Conservation (phyloP, 352 stramenopile genomes). For the Globisporangium carolinianum region DNA sequence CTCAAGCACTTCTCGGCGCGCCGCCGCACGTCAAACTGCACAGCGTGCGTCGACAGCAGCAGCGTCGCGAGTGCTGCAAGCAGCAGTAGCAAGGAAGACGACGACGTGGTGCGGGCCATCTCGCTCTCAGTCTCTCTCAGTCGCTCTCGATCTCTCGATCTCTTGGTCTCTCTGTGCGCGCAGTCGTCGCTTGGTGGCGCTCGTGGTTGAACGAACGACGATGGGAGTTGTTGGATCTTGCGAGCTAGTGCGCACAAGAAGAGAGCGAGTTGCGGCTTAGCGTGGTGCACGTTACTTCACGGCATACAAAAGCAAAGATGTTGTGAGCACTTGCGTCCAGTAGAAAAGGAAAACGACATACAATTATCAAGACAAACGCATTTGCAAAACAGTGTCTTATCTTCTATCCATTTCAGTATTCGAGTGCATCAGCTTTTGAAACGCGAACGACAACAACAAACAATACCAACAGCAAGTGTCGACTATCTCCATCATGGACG, state of each 20-base stretch:
- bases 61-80: conserved; percentile 18
- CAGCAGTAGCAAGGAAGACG: conserved; percentile 18
- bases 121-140: not conserved
- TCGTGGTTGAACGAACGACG: not conserved
- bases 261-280: not conserved
- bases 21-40: conserved; percentile 75
- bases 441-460: too few species aligned
- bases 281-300: not conserved
- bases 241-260: not conserved
- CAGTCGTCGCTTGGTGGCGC: not conserved
- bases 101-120: not conserved
- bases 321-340: not conserved
- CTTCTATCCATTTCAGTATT: too few species aligned
- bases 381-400: too few species aligned
- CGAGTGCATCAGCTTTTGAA: too few species aligned
- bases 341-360: not conserved
- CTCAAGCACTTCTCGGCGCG: conserved; percentile 78
- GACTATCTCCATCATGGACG: conserved; percentile 1
- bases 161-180: not conserved
- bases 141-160: not conserved
- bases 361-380: too few species aligned
- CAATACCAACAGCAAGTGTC: too few species aligned
- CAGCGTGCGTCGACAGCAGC: conserved; percentile 16
- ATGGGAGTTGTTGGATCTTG: not conserved
- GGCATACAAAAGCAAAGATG: not conserved